Base-by-base conservation (phyloP, 345 rosid species). In the Dipteronia sinensis region DNA sequence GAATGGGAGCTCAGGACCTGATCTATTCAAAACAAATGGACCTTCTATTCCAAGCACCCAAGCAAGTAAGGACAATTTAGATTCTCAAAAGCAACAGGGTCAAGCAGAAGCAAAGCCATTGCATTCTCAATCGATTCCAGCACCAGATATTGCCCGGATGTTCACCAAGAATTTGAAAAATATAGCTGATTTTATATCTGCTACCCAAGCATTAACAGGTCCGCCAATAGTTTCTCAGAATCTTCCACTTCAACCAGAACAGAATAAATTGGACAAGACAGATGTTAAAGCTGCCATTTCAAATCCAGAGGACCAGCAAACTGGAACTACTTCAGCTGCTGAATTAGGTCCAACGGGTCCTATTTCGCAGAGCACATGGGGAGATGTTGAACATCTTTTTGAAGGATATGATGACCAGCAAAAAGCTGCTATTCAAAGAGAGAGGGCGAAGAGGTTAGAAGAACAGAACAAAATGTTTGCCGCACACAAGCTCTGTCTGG, bases 391-490 rank as follows among this genome's bases (percentile, higher is more conserved):
- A 65, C 97, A 91, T 84, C 91, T 96, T 63, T 92, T 96, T 69
- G 98, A 91, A 82, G 92, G 92, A 70, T 96, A 89, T 72, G 97
- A 94, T 89, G 95, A 94, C 76, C 82, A 73, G 82, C 97, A 96
- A 83, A 92, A 85, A 72, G 97, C 93, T 55, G 98, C 97, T 75
- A 92, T 96, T 78, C 99, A 96, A 72, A 89, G 83, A 83, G 99
- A 96, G 88, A 88, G 99, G 82, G 81, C 92, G 53, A 85, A 98
- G 83, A 91, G 99, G 91, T 73, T 96, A 75, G 98, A 91, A 78
- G 99, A 94, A 73, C 99, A 96, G 84, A 94, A 88, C 76, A 96
- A 96, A 85, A 89, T 96, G 97, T 96, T 96, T 89, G 79, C 92
- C 81, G 88, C 88, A 73, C 84, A 69, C 77, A 96, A 94, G 89